Evolutionary conservation across 805 yeast genomes (phyloP), one percentile per base, ranked within the genome.

Genomic region (Yamadazyma philogaea): DNA sequence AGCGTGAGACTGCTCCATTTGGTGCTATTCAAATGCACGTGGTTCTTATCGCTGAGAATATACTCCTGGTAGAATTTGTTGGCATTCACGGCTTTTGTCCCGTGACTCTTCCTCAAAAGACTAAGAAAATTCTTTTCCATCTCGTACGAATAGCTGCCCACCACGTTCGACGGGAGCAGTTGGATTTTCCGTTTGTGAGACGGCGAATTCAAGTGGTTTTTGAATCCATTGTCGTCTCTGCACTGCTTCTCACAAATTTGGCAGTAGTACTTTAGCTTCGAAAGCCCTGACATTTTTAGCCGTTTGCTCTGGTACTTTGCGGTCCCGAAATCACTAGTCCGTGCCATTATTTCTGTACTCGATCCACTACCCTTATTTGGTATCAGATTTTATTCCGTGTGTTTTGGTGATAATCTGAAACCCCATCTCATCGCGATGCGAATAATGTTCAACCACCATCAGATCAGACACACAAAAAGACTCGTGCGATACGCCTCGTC

Each of bases 211-310:
- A 83, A 74, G 60, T 93, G 99, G 54, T 91, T 84, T 54, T 85
- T 84, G 69, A 86, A 93, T 19, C 99, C 99, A 64, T 93, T 91
- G 48, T 86, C 95, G 60, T 95, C 99, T 42, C 97, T 69, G 60
- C 98, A 90, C 64, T 93, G 99, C 56, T 91, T 88, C 57, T 75
- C 79, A 56, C 99, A 93, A 2, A 87, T 74, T 60, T 84, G 98
- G 61, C 99, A 93, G 63, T 89, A 95, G 74, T 79, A 91, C 47
- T 79, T 74, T 40, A 93, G 76, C 56, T 86, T 82, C 63, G 90
- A 97, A 19, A 90, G 79, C 2, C 98, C 98, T 37, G 78, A 72
- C 19, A 87, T 79, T 64, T 86, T 87, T 74, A 87, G 75, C 60
- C 83, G 81, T 54, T 86, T 87, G 22, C 91, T 75, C 38, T 84